Conservation (phyloP, 805 yeast genomes). For the Priceomyces carsonii region DNA sequence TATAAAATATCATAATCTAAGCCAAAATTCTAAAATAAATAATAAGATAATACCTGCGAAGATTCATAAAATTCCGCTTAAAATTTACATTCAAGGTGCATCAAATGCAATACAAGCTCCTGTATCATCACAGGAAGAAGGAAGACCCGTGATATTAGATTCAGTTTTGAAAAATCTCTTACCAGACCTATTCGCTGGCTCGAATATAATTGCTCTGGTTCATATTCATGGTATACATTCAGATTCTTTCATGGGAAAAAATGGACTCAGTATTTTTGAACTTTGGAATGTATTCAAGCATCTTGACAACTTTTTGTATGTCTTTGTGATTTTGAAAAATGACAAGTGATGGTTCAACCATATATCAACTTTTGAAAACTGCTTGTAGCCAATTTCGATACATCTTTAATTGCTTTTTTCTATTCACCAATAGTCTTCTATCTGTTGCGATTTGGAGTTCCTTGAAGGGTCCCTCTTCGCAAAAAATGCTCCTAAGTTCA, state of each 20-base stretch:
- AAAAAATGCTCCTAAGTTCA: slow-evolving; percentile 74
- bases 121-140: slow-evolving; percentile 9
- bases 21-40: slow-evolving; percentile 23
- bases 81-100: slow-evolving; percentile 44
- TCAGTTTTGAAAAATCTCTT: slow-evolving; percentile 10
- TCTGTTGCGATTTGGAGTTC: slow-evolving; percentile 85
- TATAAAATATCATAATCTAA: slow-evolving; percentile 36
- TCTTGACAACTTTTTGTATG: slow-evolving; percentile 39
- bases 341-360: too few species aligned
- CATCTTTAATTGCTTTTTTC: slow-evolving; percentile 93
- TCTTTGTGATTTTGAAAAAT: slow-evolving; percentile 18
- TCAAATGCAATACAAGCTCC: slow-evolving; percentile 33
- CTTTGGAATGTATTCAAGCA: slow-evolving; percentile 35
- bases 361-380: slow-evolving; percentile 58
- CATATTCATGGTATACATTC: slow-evolving; percentile 35
- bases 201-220: slow-evolving; percentile 10
- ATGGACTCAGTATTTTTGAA: slow-evolving; percentile 17
- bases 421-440: slow-evolving; percentile 83
- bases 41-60: slow-evolving; percentile 26
- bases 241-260: slow-evolving; percentile 13
- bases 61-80: slow-evolving; percentile 47
- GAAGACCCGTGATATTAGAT: slow-evolving; percentile 4
- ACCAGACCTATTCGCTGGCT: slow-evolving; percentile 11
- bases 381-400: slow-evolving; percentile 97
- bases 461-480: slow-evolving; percentile 46